Evolutionary conservation across 2,329 filamentous ascomycete species (phyloP), one percentile per base, ranked within the genome.

Genomic region (Aureobasidium musti): DNA sequence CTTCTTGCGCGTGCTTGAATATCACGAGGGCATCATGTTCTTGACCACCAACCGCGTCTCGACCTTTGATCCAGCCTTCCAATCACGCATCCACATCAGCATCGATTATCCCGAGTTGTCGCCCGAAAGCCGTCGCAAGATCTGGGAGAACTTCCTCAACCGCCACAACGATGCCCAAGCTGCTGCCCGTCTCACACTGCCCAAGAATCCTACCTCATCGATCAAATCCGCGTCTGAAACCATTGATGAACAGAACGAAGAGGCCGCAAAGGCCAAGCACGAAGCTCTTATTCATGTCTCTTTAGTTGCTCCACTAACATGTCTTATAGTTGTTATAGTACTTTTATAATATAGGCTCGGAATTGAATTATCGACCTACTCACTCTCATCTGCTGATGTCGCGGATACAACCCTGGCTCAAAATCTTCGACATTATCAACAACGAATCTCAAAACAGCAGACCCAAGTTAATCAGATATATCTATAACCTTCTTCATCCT

Each of bases 61-160:
- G 7, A 78, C 77, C 6, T 79, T 82, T 66, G 81, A 82, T 63
- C 69, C 74, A 2, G 81, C 80, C 3, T 81, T 83, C 60, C 77
- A 82, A 64, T 80, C 77, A 33, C 77, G 81, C 8, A 81, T 83
- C 41, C 81, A 79, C 68, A 76, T 81, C 66, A 73, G 71, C 19
- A 76, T 77, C 65, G 77, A 77, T 10, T 82, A 82, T 69, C 70
- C 76, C 2, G 77, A 81, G 13, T 75, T 82, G 3, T 76, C 76
- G 35, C 63, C 63, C 3, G 66, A 73, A 1, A 76, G 76, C 1
- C 73, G 80, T 11, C 74, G 74, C 26, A 75, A 75, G 11, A 74
- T 83, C 50, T 82, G 81, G 81, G 67, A 73, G 19, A 82, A 81
- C 67, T 82, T 82, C 73, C 70, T 83, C 3, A 68, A 67, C 10